A percentile compares a stretch with the other conserved stretches of the same genome.
These are phyloP conservation scores for Coniella vitis DNA, from an alignment of 2,329 filamentous ascomycete species.

Conservation along the genomic window DNA sequence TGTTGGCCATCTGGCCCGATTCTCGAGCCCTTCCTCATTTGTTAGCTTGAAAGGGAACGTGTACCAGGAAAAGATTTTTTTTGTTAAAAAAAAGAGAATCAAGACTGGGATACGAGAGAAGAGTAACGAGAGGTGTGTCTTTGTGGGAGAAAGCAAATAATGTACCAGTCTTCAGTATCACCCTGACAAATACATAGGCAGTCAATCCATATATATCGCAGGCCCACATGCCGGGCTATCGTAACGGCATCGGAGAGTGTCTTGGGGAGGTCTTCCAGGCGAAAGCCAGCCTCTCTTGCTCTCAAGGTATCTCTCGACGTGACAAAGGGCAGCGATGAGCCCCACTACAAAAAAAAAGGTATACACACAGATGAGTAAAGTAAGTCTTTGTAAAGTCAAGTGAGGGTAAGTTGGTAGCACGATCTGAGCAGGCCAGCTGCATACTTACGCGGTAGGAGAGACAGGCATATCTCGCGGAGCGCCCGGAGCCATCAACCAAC, in stretches of 20 bases:
- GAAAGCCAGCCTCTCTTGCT: neutral
- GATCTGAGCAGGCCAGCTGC: neutral
- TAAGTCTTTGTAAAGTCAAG: too few relatives aligned
- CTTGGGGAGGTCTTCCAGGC: neutral
- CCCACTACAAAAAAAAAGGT: neutral
- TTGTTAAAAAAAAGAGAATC: too few relatives aligned
- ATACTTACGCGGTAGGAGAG: slow-evolving; percentile 16
- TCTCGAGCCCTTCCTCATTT: neutral
- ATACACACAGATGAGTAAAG: too few relatives aligned
- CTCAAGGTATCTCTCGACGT: neutral
- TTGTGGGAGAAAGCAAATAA: neutral
- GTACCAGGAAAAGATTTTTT: too few relatives aligned
- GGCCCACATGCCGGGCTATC: slow-evolving; percentile 1
- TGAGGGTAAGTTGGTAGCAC: neutral
- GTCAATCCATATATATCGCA: slow-evolving; percentile 12
- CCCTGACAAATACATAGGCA: slow-evolving; percentile 10
- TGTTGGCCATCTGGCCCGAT: neutral
- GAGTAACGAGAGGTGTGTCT: neutral
- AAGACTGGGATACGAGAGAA: neutral
- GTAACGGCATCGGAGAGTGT: neutral
- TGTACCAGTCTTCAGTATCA: slow-evolving; percentile 5
- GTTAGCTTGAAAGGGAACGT: too few relatives aligned
- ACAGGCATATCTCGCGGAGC: slow-evolving; percentile 11
- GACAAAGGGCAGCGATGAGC: neutral
- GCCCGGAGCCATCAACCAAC: slow-evolving; percentile 8